phyloP scores from a whole-genome alignment of 1,139 yeast species.

The Yamadazyma buinensis region DNA sequence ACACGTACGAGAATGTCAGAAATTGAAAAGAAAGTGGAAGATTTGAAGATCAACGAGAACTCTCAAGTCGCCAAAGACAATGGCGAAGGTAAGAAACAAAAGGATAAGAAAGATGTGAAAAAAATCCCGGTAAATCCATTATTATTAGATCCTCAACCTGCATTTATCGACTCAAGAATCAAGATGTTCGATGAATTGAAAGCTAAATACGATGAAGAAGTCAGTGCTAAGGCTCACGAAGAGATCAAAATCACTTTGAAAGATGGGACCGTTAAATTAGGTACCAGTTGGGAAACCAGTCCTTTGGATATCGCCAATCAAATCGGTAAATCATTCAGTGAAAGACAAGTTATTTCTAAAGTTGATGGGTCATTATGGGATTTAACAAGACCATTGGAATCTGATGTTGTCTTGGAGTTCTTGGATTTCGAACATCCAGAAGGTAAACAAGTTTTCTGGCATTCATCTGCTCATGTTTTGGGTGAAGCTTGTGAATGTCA shows the following conservation, averaged over 20 bases:
- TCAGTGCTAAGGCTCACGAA: slow-evolving; percentile 54
- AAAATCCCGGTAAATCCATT: slow-evolving; percentile 36
- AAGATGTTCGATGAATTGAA: slow-evolving; percentile 77
- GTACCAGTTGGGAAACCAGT: slow-evolving; percentile 82
- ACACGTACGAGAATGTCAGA: slow-evolving; percentile 3
- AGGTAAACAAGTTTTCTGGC: slow-evolving; percentile 97
- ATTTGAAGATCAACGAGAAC: slow-evolving; percentile 3
- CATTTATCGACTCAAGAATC: slow-evolving; percentile 75
- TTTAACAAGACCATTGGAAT: slow-evolving; percentile 89
- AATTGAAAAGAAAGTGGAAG: slow-evolving; percentile 4
- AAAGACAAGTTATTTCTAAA: slow-evolving; percentile 86
- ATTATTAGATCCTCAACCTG: slow-evolving; percentile 73
- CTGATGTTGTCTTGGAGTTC: slow-evolving; percentile 66
- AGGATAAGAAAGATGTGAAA: slow-evolving; percentile 22
- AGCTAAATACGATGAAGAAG: slow-evolving; percentile 69
- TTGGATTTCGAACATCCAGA: slow-evolving; percentile 68
- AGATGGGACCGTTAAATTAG: slow-evolving; percentile 80
- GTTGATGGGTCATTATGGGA: slow-evolving; percentile 94
- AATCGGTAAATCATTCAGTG: slow-evolving; percentile 79
- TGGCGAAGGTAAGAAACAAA: slow-evolving; percentile 3
- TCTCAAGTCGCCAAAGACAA: background rate
- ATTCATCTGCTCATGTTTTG: slow-evolving; percentile 95
- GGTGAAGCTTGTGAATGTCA: slow-evolving; percentile 99
- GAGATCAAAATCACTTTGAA: slow-evolving; percentile 78
- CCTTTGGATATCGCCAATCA: slow-evolving; percentile 83